Evolutionary conservation across 352 stramenopile species (phyloP), one percentile per base, ranked within the genome.

Genomic region (Pythium volutum): DNA sequence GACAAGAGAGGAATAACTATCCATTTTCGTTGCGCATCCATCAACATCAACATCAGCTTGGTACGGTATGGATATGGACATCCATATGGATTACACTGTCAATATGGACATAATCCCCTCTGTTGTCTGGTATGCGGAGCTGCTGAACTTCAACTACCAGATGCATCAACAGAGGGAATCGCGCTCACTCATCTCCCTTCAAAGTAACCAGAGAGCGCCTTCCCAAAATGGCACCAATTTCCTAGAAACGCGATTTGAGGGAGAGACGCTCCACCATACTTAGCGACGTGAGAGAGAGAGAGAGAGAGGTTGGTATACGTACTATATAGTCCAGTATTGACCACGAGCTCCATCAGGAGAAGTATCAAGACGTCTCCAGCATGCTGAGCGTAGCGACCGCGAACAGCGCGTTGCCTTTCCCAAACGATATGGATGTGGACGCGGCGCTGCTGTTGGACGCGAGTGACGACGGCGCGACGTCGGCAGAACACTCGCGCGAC

Each of bases 401-500:
- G 11, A 20, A 14, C 26, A 26, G 15, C 18, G 18, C 9, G 18
- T 18, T 29, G 25, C 12, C 36, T 33, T 50, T 47, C 16, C 25
- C 45, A 1, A 31, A 41, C 23, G 7, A 43, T 1, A 26, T 53
- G 42, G 29, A 50, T 25, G 36, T 36, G 43, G 55, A 62, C 31
- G 34, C 42, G 54, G 54, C 43, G 27, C 55, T 62, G 46, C 25
- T 57, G 48, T n/a, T 27, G 36, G 47, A 43, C 31, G 36, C 22
- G 5, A 7, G 18, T 4, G 16, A 45, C 12, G 46, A 48, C 16
- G 45, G 26, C 26, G 39, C 31, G 10, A 57, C 57, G 25, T 57
- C 46, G 15, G 18, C 36, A 11, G 57, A 64, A 34, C 57, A 64
- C 47, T 56, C 47, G 43, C 55, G 48, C n/a, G 57, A 57, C 14